A percentile compares a stretch with the other conserved stretches of the same genome.
Evolutionary conservation across 148 eudicot genomes (phyloP).

Genomic region (Chenopodium formosanum): DNA sequence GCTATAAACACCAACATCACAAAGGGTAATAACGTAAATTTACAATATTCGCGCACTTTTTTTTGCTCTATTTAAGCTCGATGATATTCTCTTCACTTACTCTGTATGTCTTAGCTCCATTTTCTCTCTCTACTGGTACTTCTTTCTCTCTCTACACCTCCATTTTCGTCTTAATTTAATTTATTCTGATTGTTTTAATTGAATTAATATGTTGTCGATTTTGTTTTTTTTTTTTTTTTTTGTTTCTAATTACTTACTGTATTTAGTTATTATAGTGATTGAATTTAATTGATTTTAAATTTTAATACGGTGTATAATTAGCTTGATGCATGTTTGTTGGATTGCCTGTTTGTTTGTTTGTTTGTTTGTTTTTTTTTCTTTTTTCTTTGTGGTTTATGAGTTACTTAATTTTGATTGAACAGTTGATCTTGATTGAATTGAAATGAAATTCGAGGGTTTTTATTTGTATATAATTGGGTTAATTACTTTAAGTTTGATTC

Average conservation of each 20-base stretch:
- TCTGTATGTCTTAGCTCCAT: not conserved
- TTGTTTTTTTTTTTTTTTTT: not conserved
- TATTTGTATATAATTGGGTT: too few relatives aligned
- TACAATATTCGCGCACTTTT: slow-evolving; percentile 5
- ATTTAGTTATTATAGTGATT: not conserved
- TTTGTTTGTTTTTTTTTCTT: too few relatives aligned
- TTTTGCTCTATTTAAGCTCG: not conserved
- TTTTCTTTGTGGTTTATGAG: too few relatives aligned
- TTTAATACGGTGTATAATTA: too few relatives aligned
- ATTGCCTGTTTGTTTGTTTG: too few relatives aligned
- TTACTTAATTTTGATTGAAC: too few relatives aligned
- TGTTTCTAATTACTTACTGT: too few relatives aligned
- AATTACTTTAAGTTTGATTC: too few relatives aligned
- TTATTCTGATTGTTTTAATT: not conserved
- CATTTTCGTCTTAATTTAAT: not conserved
- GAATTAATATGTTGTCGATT: not conserved
- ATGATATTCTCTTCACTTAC: not conserved
- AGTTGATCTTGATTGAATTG: too few relatives aligned
- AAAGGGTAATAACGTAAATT: not conserved
- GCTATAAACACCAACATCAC: not conserved
- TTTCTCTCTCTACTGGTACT: slow-evolving; percentile 13
- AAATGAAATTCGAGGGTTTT: too few relatives aligned
- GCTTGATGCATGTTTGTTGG: too few relatives aligned
- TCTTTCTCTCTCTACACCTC: not conserved
- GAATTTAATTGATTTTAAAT: not conserved